Evolutionary conservation across 1,284 basidiomycete species (phyloP).

Genomic region (Trametes hirsuta): DNA sequence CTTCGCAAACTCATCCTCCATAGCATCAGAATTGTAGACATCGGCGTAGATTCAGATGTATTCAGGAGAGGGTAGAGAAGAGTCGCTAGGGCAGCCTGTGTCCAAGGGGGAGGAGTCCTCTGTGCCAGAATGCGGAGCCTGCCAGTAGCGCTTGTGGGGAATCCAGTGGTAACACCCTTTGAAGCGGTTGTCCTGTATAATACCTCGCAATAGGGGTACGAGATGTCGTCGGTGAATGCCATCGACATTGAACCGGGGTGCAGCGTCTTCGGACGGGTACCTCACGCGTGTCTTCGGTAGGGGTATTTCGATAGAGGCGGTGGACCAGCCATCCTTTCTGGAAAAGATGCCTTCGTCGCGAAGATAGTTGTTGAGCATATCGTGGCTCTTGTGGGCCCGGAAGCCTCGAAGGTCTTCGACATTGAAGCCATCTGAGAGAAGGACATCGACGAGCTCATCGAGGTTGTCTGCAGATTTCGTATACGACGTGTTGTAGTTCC

Average conservation of each 20-base stretch:
- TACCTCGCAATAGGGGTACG: background rate
- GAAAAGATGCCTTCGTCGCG: background rate
- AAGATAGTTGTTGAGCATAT: slow-evolving; percentile 16
- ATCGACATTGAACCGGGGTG: slow-evolving; percentile 29
- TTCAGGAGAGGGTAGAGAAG: too few species aligned
- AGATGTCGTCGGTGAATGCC: slow-evolving; percentile 26
- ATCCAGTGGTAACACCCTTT: slow-evolving; percentile 2
- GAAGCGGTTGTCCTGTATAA: background rate
- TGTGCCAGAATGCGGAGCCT: too few species aligned
- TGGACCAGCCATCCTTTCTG: slow-evolving; percentile 30
- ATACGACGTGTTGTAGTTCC: too few species aligned
- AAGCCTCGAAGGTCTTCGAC: slow-evolving; percentile 23
- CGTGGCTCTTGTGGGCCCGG: slow-evolving; percentile 1
- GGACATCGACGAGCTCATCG: slow-evolving; percentile 32
- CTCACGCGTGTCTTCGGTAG: slow-evolving; percentile 23
- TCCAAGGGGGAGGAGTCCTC: background rate
- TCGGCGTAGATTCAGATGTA: slow-evolving; percentile 24
- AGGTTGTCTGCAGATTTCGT: slow-evolving; percentile 33
- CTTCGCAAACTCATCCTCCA: slow-evolving; percentile 15
- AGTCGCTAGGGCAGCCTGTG: background rate
- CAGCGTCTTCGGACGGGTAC: slow-evolving; percentile 21
- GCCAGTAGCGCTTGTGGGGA: slow-evolving; percentile 10
- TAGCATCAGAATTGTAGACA: slow-evolving; percentile 17
- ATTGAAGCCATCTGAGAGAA: slow-evolving; percentile 24
- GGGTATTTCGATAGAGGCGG: slow-evolving; percentile 27